Evolutionary conservation across 192 early-diverging fungal species (phyloP).

Genomic region (Phycomyces nitens): DNA sequence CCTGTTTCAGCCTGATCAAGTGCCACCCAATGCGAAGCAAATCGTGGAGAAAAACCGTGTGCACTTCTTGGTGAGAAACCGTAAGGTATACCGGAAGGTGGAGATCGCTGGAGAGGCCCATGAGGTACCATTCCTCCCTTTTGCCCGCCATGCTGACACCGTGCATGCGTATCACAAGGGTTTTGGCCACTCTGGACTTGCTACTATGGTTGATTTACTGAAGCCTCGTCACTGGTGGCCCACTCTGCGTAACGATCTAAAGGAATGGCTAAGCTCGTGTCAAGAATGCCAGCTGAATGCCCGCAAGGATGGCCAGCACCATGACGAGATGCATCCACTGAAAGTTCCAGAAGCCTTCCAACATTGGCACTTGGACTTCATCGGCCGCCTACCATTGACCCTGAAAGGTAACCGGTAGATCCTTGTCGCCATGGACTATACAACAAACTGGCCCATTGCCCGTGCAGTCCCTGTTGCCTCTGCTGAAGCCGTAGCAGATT

Average conservation of each 20-base stretch:
- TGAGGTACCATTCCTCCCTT: background rate
- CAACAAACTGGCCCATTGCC: conserved; percentile 18
- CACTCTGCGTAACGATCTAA: too few relatives aligned
- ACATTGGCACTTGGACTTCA: conserved; percentile 4
- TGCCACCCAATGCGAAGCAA: background rate
- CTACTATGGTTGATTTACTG: background rate
- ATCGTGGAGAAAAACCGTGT: background rate
- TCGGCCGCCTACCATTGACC: conserved; percentile 5
- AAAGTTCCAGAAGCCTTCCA: background rate
- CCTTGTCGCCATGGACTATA: conserved; percentile 2
- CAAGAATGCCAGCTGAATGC: too few relatives aligned
- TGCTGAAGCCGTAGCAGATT: background rate
- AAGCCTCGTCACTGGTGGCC: too few relatives aligned
- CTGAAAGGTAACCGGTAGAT: too few relatives aligned
- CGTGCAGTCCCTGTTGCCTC: background rate
- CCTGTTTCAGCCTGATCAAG: background rate
- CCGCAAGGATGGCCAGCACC: too few relatives aligned
- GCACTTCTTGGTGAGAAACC: background rate
- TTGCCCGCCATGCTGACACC: background rate
- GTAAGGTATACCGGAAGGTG: conserved; percentile 1
- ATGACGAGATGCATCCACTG: too few relatives aligned
- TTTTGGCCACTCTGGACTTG: conserved; percentile 1
- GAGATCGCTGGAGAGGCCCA: background rate
- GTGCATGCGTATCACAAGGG: background rate
- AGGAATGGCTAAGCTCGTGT: too few relatives aligned